phyloP scores from a whole-genome alignment of 495 filamentous ascomycete genomes.

The Lasiosphaeria miniovina region DNA sequence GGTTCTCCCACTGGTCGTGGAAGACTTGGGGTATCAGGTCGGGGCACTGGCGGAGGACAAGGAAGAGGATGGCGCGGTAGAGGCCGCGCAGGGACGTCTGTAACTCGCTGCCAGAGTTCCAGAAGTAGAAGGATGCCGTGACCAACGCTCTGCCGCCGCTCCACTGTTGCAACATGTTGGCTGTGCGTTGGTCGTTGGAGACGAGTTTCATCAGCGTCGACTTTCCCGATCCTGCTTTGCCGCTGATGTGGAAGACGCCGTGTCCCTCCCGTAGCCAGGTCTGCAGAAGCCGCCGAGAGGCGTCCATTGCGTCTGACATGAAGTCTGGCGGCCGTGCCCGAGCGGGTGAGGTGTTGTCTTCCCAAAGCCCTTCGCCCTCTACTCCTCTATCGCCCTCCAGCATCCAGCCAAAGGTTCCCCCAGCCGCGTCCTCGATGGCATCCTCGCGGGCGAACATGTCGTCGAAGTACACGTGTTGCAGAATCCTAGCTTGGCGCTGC shows the following conservation, averaged over 20 bases:
- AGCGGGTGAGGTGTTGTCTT: too few relatives aligned
- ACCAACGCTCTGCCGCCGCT: slow-evolving; percentile 25
- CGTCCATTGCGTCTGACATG: too few relatives aligned
- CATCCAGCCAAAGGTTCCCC: too few relatives aligned
- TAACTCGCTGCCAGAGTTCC: slow-evolving; percentile 33
- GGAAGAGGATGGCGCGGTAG: slow-evolving; percentile 35
- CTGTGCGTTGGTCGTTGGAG: slow-evolving; percentile 16
- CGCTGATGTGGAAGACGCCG: slow-evolving; percentile 37
- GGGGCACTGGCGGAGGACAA: slow-evolving; percentile 28
- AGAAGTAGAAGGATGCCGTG: slow-evolving; percentile 45
- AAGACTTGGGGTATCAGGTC: slow-evolving; percentile 1
- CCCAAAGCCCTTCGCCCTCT: too few relatives aligned
- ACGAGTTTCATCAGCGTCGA: slow-evolving; percentile 49
- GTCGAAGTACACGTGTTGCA: too few relatives aligned
- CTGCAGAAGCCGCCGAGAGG: too few relatives aligned
- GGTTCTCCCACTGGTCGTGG: too few relatives aligned
- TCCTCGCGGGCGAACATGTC: too few relatives aligned
- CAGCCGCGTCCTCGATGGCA: too few relatives aligned
- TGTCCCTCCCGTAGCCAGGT: neutral
- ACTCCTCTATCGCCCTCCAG: too few relatives aligned
- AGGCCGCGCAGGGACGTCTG: slow-evolving; percentile 43
- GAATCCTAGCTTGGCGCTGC: too few relatives aligned
- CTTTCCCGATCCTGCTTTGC: slow-evolving; percentile 46
- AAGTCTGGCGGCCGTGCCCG: too few relatives aligned
- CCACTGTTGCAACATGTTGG: slow-evolving; percentile 25